Conservation (phyloP, 768 basidiomycete species). For the Leccinum disarticulatum region DNA sequence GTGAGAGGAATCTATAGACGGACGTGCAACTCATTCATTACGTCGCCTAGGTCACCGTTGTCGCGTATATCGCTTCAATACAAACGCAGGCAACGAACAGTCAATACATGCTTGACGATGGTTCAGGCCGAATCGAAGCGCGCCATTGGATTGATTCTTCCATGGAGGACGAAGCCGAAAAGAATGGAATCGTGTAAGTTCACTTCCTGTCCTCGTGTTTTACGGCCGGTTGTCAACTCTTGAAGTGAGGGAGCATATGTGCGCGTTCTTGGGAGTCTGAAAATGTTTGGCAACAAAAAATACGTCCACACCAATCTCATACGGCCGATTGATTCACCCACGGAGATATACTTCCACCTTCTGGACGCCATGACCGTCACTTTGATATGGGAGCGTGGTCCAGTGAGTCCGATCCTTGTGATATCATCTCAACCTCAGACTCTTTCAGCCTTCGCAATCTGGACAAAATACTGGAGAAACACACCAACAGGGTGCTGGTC, state of each 20-base stretch:
- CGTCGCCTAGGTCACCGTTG: constrained; percentile 58
- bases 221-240: background rate
- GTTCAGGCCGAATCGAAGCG: constrained; percentile 75
- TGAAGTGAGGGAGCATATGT: constrained; percentile 74
- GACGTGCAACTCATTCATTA: constrained; percentile 3
- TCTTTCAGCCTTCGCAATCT: constrained; percentile 34
- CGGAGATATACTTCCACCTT: constrained; percentile 82
- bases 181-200: constrained; percentile 47
- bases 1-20: constrained; percentile 38
- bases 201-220: constrained; percentile 3
- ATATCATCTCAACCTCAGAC: background rate
- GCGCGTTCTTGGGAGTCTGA: constrained; percentile 78
- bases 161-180: constrained; percentile 52
- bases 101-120: constrained; percentile 81
- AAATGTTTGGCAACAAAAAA: constrained; percentile 76
- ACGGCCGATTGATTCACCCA: constrained; percentile 61
- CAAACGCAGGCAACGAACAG: constrained; percentile 76
- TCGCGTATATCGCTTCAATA: constrained; percentile 70
- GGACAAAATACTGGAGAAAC: constrained; percentile 24
- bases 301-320: constrained; percentile 81
- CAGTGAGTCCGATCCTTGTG: constrained; percentile 42
- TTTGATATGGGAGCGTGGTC: constrained; percentile 64
- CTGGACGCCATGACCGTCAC: constrained; percentile 72
- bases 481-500: constrained; percentile 10
- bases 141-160: constrained; percentile 80